Base-by-base conservation (phyloP, 352 stramenopile species). In the Discostella stelligera region DNA sequence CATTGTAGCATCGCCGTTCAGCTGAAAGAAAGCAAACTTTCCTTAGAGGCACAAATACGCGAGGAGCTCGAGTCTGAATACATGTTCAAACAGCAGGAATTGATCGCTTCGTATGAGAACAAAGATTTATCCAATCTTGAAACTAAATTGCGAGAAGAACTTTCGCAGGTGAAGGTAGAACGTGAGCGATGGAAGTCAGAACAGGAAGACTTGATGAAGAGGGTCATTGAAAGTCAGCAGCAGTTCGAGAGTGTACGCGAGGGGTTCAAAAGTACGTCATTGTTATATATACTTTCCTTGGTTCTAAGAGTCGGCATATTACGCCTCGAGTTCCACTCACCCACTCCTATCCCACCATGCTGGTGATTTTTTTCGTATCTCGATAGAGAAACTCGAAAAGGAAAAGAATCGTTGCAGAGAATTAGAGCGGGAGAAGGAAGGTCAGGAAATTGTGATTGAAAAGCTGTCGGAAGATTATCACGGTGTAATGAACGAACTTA, bases 221-320 rank as follows among this genome's bases (percentile, higher is more conserved):
- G 58, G 13, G 56, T 75, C 32, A n/a, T 60, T 3, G 18, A 68
- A 6, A 63, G 41, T 41, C 56, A 75, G 21, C 41, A 62, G 37
- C 67, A 75, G 25, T 56, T 75, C 32, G 44, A 75, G 23, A 67
- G 53, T 39, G 48, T 75, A 14, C 44, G 67, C 10, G 67, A 75
- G 27, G 67, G 67, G 5, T 75, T 68, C 49, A 50, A 55, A 20
- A 63, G 58, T 66, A 53, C 32, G 58, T 66, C 18, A 4, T 27
- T 41, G 16, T 20, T 7, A 41, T 60, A 4, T 32, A 0, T 21
- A 30, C 32, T 13, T 16, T 21, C 23, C 16, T 21, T 60, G 14
- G 8, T 44, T 41, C 13, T 60, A 9, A 10, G 11, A 10, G 37
- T 44, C 11, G 37, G 37, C 7, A 13, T 8, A 10, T 44, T 10